A percentile compares a stretch with the other conserved stretches of the same genome.
phyloP scores from a whole-genome alignment of 257 asterid genomes.

The Primulina eburnea region DNA sequence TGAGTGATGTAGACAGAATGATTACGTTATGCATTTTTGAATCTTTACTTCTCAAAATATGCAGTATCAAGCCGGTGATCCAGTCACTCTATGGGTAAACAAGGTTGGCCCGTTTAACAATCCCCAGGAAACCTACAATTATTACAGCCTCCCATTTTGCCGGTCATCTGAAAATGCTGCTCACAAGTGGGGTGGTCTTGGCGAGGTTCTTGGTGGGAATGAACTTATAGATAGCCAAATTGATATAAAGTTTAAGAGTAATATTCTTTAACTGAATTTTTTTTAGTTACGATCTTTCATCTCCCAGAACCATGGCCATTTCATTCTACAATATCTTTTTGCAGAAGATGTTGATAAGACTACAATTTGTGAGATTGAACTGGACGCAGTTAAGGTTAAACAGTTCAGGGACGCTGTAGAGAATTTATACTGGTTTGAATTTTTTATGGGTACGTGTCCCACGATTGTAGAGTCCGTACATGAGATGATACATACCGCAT shows the following conservation, averaged over 20 bases:
- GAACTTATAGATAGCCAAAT: conserved; percentile 74
- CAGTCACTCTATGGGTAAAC: conserved; percentile 67
- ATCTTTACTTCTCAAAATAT: conserved; percentile 17
- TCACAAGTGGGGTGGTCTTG: conserved; percentile 71
- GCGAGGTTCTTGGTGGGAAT: conserved; percentile 73
- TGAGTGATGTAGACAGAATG: conserved; percentile 6
- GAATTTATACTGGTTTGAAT: conserved; percentile 64
- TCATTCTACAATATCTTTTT: conserved; percentile 9
- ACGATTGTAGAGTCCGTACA: conserved; percentile 8
- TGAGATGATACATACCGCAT: neutral
- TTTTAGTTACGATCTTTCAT: conserved; percentile 14
- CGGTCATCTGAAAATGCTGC: conserved; percentile 43
- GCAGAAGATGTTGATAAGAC: conserved; percentile 55
- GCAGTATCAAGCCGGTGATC: conserved; percentile 63
- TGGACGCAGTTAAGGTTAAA: conserved; percentile 58
- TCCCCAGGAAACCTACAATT: conserved; percentile 81
- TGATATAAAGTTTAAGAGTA: conserved; percentile 66
- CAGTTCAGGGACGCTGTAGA: conserved; percentile 68
- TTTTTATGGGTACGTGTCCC: conserved; percentile 59
- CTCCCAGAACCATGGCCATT: conserved; percentile 2
- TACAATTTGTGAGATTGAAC: conserved; percentile 53
- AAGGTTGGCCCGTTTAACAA: conserved; percentile 78
- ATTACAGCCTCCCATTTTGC: conserved; percentile 73
- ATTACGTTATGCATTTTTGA: conserved; percentile 20
- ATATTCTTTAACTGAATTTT: conserved; percentile 22